Conservation (phyloP, 2,329 filamentous ascomycete species). For the Ambrosiella xylebori region DNA sequence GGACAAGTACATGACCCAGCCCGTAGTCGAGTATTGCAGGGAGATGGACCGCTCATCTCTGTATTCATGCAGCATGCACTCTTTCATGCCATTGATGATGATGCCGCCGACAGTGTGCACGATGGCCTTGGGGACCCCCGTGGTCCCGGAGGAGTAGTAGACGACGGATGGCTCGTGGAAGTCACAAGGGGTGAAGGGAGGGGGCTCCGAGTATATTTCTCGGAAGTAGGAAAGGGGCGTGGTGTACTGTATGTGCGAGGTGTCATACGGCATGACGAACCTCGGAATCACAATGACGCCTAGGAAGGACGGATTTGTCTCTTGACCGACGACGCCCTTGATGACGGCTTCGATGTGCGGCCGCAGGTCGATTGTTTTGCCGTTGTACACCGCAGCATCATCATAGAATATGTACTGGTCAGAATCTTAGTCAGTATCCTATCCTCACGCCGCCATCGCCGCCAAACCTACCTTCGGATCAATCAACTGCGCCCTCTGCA, state of each 20-base stretch:
- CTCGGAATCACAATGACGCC: constrained; percentile 44
- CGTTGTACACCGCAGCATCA: constrained; percentile 64
- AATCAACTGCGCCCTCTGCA: constrained; percentile 60
- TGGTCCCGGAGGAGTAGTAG: constrained; percentile 67
- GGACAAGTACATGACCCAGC: constrained; percentile 77
- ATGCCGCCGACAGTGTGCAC: constrained; percentile 57
- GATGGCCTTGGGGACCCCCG: constrained; percentile 70
- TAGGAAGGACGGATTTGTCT: constrained; percentile 38
- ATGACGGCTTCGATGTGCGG: constrained; percentile 54
- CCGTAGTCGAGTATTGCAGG: constrained; percentile 48
- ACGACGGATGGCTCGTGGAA: constrained; percentile 65
- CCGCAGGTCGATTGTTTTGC: constrained; percentile 53
- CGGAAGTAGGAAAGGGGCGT: constrained; percentile 31
- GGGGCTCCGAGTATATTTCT: constrained; percentile 3
- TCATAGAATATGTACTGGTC: constrained; percentile 59
- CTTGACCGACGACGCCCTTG: constrained; percentile 39
- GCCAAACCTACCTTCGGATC: constrained; percentile 36
- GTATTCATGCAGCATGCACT: constrained; percentile 35
- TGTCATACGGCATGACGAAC: no score
- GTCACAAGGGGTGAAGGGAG: constrained; percentile 28
- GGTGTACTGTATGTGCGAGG: constrained; percentile 32
- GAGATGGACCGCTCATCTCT: constrained; percentile 24
- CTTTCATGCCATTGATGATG: constrained; percentile 39
- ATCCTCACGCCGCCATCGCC: background rate
- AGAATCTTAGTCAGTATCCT: constrained; percentile 15